Evolutionary conservation across 805 yeast genomes (phyloP).

Genomic region (Ogataea naganishii): DNA sequence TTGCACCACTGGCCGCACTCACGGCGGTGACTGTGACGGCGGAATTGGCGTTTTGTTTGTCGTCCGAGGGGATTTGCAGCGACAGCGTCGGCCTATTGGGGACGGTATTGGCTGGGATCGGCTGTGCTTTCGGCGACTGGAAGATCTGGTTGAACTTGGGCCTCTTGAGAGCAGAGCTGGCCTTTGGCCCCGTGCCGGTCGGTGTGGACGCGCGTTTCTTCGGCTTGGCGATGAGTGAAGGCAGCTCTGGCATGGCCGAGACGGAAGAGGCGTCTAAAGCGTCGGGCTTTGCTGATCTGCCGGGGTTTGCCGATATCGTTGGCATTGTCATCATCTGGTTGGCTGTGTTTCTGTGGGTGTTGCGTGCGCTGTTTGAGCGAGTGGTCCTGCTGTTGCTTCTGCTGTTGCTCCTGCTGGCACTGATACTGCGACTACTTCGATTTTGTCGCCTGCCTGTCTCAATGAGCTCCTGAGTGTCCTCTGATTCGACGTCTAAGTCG

Average conservation of each 20-base stretch:
- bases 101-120: no score
- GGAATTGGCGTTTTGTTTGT: conserved; percentile 24
- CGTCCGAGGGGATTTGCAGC: conserved; percentile 50
- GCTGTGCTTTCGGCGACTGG: conserved; percentile 8
- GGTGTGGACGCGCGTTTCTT: no score
- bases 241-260: no score
- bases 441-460: conserved; percentile 1
- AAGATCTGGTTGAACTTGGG: conserved; percentile 1
- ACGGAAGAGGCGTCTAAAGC: no score
- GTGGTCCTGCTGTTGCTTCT: conserved; percentile 4
- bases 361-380: conserved; percentile 5
- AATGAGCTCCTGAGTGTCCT: not conserved
- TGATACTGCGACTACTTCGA: no score
- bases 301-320: no score
- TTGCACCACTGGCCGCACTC: conserved; percentile 16
- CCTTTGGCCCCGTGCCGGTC: no score
- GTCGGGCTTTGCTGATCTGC: no score
- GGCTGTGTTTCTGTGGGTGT: conserved; percentile 4
- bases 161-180: no score
- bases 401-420: no score
- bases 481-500: not conserved
- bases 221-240: no score
- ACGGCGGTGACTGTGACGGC: conserved; percentile 38
- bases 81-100: conserved; percentile 50
- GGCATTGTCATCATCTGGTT: no score